These are phyloP conservation scores for Stenogyne calaminthoides DNA, from an alignment of 305 asterid species.

Conservation along the genomic window DNA sequence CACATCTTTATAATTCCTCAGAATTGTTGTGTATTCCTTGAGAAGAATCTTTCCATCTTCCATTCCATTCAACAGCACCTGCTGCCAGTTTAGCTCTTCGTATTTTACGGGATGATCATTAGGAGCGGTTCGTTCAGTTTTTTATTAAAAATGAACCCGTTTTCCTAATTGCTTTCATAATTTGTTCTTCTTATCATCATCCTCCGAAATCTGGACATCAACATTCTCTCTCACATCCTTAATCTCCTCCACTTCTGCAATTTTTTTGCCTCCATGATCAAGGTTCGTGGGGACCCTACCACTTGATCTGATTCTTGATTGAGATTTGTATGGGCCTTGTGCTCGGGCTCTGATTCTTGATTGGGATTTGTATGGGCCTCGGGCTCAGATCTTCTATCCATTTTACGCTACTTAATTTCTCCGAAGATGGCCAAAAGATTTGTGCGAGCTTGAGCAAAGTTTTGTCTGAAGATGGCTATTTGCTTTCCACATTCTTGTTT, in stretches of 20 bases:
- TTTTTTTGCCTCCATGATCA: constrained; percentile 50
- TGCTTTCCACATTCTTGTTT: constrained; percentile 63
- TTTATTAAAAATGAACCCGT: neutral
- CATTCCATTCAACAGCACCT: constrained; percentile 67
- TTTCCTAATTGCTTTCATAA: constrained; percentile 2
- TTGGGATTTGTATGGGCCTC: constrained; percentile 1
- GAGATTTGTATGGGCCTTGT: neutral
- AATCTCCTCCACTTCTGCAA: constrained; percentile 23
- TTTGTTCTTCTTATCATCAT: constrained; percentile 11
- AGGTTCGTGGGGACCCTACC: constrained; percentile 46
- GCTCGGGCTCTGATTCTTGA: constrained; percentile 38
- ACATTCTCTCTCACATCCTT: constrained; percentile 42
- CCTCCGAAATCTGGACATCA: constrained; percentile 25
- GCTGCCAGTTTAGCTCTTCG: constrained; percentile 75
- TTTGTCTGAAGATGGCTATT: constrained; percentile 47
- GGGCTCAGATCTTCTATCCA: constrained; percentile 51
- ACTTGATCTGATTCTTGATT: constrained; percentile 60
- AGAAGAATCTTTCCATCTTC: constrained; percentile 79
- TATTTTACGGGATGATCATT: constrained; percentile 30
- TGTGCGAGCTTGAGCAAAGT: constrained; percentile 54
- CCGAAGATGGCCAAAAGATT: constrained; percentile 55
- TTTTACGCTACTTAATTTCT: constrained; percentile 52
- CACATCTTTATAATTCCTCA: constrained; percentile 73
- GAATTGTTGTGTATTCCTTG: constrained; percentile 74
- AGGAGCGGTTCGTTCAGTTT: constrained; percentile 23